Conservation (phyloP, 1,139 yeast species). For the Candida tetrigidarum region DNA sequence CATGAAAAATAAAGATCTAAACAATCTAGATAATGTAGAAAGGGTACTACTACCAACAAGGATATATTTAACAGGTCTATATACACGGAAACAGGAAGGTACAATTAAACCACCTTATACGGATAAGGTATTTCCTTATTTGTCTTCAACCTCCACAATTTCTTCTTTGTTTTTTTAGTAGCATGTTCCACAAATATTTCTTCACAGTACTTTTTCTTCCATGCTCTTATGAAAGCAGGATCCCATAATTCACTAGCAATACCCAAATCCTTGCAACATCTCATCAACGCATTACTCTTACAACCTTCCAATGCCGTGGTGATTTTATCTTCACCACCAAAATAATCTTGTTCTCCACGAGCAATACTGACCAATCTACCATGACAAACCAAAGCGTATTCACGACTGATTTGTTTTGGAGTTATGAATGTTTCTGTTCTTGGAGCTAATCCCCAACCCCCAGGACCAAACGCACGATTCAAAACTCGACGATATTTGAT, state of each 20-base stretch:
- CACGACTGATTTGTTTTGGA: slow-evolving; percentile 68
- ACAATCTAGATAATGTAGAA: too few relatives aligned
- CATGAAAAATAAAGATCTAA: too few relatives aligned
- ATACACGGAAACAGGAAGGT: too few relatives aligned
- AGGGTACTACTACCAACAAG: too few relatives aligned
- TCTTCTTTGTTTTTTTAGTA: slow-evolving; percentile 80
- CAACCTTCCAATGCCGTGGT: slow-evolving; percentile 99
- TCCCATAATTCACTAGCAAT: slow-evolving; percentile 98
- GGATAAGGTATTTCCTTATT: slow-evolving; percentile 15
- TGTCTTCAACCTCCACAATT: slow-evolving; percentile 77
- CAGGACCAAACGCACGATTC: slow-evolving; percentile 94
- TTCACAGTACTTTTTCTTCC: slow-evolving; percentile 77
- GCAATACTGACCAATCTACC: slow-evolving; percentile 92
- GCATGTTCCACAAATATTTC: slow-evolving; percentile 88
- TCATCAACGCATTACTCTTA: slow-evolving; percentile 94
- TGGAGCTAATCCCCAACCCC: slow-evolving; percentile 99
- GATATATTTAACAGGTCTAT: slow-evolving; percentile 2
- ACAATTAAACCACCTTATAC: slow-evolving; percentile 12
- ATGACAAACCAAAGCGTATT: slow-evolving; percentile 84
- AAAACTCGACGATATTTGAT: slow-evolving; percentile 90
- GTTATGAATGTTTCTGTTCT: slow-evolving; percentile 84
- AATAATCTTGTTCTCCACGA: slow-evolving; percentile 94
- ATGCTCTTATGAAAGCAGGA: slow-evolving; percentile 81
- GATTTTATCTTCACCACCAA: slow-evolving; percentile 77
- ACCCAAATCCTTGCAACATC: slow-evolving; percentile 97